These are phyloP conservation scores for Raffaelea albimanens DNA, from an alignment of 2,329 filamentous ascomycete genomes.

Conservation along the genomic window DNA sequence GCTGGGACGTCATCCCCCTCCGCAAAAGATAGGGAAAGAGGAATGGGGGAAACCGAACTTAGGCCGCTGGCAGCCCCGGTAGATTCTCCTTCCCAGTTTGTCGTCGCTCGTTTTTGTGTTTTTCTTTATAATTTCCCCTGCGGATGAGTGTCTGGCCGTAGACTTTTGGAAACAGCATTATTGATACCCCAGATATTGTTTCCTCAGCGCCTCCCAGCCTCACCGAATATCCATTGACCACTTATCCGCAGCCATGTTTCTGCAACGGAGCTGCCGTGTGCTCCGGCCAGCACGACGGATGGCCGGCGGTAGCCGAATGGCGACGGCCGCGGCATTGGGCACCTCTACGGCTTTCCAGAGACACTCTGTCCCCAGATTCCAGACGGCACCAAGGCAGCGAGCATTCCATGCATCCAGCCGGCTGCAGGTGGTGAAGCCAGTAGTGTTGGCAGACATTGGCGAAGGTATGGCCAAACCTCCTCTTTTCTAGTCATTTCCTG, in stretches of 20 bases:
- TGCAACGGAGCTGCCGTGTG: slow-evolving; percentile 40
- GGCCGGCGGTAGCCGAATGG: not conserved
- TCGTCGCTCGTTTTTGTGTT: not conserved
- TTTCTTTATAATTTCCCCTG: too few relatives aligned
- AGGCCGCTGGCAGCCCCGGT: not conserved
- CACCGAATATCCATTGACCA: too few relatives aligned
- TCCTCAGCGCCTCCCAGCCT: too few relatives aligned
- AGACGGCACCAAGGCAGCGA: slow-evolving; percentile 21
- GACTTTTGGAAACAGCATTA: not conserved
- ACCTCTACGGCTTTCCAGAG: not conserved
- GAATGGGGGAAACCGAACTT: not conserved
- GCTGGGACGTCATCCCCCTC: not conserved
- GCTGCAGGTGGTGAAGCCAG: slow-evolving; percentile 60
- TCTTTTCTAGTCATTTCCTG: not conserved
- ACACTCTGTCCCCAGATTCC: slow-evolving; percentile 8
- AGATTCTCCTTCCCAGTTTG: too few relatives aligned
- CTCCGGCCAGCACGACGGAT: slow-evolving; percentile 26
- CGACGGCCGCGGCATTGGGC: not conserved
- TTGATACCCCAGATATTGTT: not conserved
- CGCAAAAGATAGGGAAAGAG: not conserved
- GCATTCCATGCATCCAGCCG: slow-evolving; percentile 39
- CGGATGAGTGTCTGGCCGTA: not conserved
- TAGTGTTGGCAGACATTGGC: slow-evolving; percentile 75
- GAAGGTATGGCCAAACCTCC: slow-evolving; percentile 47
- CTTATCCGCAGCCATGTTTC: slow-evolving; percentile 36